These are phyloP conservation scores for Diaporthe humulicola DNA, from an alignment of 2,329 filamentous ascomycete genomes.

Conservation along the genomic window DNA sequence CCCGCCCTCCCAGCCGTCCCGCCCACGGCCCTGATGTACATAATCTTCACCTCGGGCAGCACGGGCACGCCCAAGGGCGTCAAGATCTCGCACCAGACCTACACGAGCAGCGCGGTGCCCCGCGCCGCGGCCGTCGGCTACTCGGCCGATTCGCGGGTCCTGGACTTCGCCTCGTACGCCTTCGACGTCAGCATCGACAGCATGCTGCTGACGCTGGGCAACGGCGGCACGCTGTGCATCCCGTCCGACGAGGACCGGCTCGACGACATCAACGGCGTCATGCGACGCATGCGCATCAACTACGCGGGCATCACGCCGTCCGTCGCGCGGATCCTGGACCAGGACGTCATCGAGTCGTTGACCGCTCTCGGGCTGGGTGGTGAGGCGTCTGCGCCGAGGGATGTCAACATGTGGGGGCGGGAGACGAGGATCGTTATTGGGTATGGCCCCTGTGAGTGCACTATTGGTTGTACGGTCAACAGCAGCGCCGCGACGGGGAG, in stretches of 20 bases:
- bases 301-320: slow-evolving; percentile 66
- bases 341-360: slow-evolving; percentile 60
- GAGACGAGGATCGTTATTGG: slow-evolving; percentile 63
- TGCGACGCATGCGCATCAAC: slow-evolving; percentile 53
- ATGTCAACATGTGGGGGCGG: slow-evolving; percentile 62
- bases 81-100: slow-evolving; percentile 50
- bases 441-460: slow-evolving; percentile 68
- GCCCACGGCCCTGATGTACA: slow-evolving; percentile 46
- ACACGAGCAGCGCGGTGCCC: slow-evolving; percentile 48
- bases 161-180: slow-evolving; percentile 53
- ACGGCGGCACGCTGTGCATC: slow-evolving; percentile 59
- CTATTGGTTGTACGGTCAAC: slow-evolving; percentile 54
- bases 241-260: slow-evolving; percentile 67
- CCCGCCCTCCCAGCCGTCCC: slow-evolving; percentile 42
- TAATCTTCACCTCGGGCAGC: slow-evolving; percentile 70
- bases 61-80: slow-evolving; percentile 69
- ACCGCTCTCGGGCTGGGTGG: slow-evolving; percentile 64
- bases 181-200: slow-evolving; percentile 58
- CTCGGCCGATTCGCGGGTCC: slow-evolving; percentile 46
- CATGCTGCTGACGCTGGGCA: slow-evolving; percentile 55
- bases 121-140: slow-evolving; percentile 60
- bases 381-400: slow-evolving; percentile 65
- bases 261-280: slow-evolving; percentile 51
- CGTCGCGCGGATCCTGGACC: slow-evolving; percentile 61
- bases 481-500: slow-evolving; percentile 43